Evolutionary conservation across 805 yeast genomes (phyloP), one percentile per base, ranked within the genome.

Genomic region (Saccharomycodes ludwigii): DNA sequence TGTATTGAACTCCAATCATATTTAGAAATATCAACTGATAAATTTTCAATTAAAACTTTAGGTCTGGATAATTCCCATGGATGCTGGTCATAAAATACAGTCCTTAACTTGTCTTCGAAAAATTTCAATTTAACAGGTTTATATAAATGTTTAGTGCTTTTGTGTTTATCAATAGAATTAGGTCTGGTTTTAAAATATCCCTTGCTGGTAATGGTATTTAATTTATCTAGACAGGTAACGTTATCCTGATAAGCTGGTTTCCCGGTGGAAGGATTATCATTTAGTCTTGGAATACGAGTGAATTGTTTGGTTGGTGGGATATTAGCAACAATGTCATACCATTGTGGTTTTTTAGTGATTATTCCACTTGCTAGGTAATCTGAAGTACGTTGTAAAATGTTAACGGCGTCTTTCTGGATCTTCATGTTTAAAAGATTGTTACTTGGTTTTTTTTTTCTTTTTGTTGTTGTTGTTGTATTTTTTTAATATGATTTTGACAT

Each of bases 11-110:
- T 65, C 97, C 98, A 91, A 54, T 91, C 84, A 36, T 65, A 63
- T 6, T 52, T 47, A 3, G 44, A 37, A 24, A 54, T 46, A 28
- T 79, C 83, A 27, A 66, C 61, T 6, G 80, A 82, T 22, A 66
- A 65, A 46, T 74, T 80, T 54, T 91, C 98, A 28, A 85, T 66
- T 42, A 91, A 58, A 18, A 73, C 66, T 51, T 81, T 82, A 10
- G 97, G 95, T 43, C 94, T 71, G 2, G 97, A 83, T 33, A 86
- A 63, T 58, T 91, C 98, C 98, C 98, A 91, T 5, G 98, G 98
- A 57, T 91, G 98, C 52, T 86, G 95, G 37, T 74, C 73, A 56
- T 77, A 88, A 49, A 91, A 91, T 16, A 80, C 63, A 29, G 70
- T 65, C 60, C 98, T 73, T 43, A 91, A 58, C 44, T 77, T 73